Percentiles rank a stretch among this genome's conserved stretches.
Conservation (phyloP, 306 rosid genomes). For the Dicorynia guianensis region DNA sequence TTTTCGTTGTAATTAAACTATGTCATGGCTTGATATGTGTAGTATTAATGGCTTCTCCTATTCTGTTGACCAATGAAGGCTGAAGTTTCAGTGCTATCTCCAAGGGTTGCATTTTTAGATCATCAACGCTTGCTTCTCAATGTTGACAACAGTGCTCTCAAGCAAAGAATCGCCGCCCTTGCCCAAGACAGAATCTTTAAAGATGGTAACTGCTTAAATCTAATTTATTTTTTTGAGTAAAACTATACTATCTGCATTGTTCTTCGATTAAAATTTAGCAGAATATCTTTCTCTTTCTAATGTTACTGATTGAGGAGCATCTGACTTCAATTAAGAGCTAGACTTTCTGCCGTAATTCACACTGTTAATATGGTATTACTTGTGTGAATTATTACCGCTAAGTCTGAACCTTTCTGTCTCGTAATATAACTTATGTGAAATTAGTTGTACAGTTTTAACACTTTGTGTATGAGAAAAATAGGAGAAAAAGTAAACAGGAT, state of each 20-base stretch:
- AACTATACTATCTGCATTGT: neutral
- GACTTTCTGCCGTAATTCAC: too few species aligned
- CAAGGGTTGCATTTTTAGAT: constrained; percentile 89
- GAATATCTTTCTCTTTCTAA: neutral
- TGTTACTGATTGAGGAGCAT: too few species aligned
- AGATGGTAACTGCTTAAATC: constrained; percentile 67
- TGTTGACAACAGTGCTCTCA: constrained; percentile 94
- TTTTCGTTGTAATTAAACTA: neutral
- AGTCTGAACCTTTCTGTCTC: neutral
- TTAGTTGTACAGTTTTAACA: neutral
- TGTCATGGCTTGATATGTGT: neutral
- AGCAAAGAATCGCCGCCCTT: constrained; percentile 95
- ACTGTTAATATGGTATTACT: too few species aligned
- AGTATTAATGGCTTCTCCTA: neutral
- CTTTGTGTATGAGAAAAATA: neutral
- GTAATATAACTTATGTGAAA: too few species aligned
- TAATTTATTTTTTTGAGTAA: neutral
- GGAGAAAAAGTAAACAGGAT: neutral
- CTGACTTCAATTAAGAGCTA: too few species aligned
- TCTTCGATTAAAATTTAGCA: constrained; percentile 16
- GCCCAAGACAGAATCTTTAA: constrained; percentile 95
- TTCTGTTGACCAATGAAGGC: constrained; percentile 60
- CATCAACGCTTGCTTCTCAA: constrained; percentile 93
- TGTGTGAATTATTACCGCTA: too few species aligned
- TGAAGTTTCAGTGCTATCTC: constrained; percentile 89